Percentiles rank a stretch among this genome's conserved stretches.
These are phyloP conservation scores for Neurospora sp. DNA, from an alignment of 2,329 filamentous ascomycete species.

Conservation along the genomic window DNA sequence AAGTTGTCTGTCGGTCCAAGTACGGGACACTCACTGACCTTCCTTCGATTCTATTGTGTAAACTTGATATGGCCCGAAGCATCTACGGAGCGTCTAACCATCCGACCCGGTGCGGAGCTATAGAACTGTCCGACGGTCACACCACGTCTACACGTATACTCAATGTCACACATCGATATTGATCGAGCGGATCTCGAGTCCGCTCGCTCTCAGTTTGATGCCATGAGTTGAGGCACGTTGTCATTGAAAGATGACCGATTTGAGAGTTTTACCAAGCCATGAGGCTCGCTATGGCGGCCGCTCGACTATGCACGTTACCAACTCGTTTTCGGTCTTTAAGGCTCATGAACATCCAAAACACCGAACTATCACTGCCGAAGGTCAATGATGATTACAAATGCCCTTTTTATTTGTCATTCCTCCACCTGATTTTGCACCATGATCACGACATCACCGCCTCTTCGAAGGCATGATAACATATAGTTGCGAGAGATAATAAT, in stretches of 20 bases:
- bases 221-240: not conserved
- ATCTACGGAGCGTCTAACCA: not conserved
- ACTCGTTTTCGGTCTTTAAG: not conserved
- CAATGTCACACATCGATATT: not conserved
- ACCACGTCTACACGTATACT: not conserved
- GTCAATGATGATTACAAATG: not conserved
- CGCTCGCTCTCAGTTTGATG: not conserved
- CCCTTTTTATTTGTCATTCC: not conserved
- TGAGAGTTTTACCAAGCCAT: not conserved
- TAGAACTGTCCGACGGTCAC: not conserved
- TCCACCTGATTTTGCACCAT: not conserved
- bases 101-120: not conserved
- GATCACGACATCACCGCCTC: not conserved
- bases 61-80: not conserved
- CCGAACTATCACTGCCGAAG: not conserved
- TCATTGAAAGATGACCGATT: not conserved
- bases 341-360: not conserved
- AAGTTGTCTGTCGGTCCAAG: not conserved
- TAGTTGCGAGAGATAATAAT: not conserved
- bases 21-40: not conserved
- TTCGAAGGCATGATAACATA: not conserved
- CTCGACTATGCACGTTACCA: not conserved
- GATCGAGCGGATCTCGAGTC: not conserved
- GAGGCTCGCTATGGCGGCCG: not conserved
- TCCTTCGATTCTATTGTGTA: not conserved